Evolutionary conservation across 768 basidiomycete genomes (phyloP), one percentile per base, ranked within the genome.

Genomic region (Imleria badia): DNA sequence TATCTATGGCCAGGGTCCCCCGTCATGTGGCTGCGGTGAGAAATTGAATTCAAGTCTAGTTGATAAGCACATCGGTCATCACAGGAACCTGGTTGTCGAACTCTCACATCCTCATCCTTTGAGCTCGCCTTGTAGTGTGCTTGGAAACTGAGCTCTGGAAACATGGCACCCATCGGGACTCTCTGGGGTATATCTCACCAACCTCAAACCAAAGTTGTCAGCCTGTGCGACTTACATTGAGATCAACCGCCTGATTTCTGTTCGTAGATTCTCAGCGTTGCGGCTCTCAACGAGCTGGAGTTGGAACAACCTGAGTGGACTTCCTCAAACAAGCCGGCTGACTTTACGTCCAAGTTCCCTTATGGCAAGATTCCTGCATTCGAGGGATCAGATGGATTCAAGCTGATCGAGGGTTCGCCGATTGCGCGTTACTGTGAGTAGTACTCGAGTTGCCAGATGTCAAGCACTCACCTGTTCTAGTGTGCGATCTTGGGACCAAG

Each of bases 321-420:
- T 3, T 55, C 56, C 40, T 22, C 33, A 0, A 48, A 59, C 31
- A 65, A 56, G 34, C 60, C 61, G 6, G 49, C 55, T 1, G 58
- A 58, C 3, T 65, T 52, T 20, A 39, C 36, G 5, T 7, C 38
- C 26, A 60, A 59, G 23, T 66, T 65, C 17, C 41, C 55, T 3
- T 56, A 58, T 15, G 63, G 58, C 1, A 66, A 66, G 42, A 54
- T 65, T 7, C 63, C 63, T 9, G 43, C 60, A 5, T 66, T 66
- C 36, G 59, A 64, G 38, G 48, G 33, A 14, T 13, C 31, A 2
- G 59, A 65, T 26, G 65, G 64, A 33, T 66, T 58, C 26, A 55
- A 34, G 44, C 29, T 66, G 20, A 35, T 49, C 11, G 60, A 66
- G 38, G 56, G 64, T 12, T 5, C 39, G 1, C 6, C 55, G 15